phyloP scores from a whole-genome alignment of 768 basidiomycete genomes.

The Gymnopilus dilepis region DNA sequence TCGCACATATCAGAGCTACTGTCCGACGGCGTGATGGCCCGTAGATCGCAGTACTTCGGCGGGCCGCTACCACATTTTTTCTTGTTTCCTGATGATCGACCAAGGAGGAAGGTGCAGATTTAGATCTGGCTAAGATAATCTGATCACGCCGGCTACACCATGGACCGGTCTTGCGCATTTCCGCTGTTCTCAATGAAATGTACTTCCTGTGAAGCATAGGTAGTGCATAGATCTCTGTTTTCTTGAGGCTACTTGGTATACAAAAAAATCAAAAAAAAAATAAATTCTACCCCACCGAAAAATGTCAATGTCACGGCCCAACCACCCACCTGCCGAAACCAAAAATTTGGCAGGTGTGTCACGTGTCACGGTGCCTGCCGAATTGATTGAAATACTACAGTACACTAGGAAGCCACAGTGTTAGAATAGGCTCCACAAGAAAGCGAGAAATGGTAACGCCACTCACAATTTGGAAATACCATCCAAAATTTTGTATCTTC shows the following conservation, averaged over 20 bases:
- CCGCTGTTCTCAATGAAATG: background rate
- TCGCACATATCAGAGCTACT: too few species aligned
- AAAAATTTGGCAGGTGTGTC: constrained; percentile 19
- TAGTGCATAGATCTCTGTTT: too few species aligned
- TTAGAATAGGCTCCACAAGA: too few species aligned
- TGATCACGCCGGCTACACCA: background rate
- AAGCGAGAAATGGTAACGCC: too few species aligned
- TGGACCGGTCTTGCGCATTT: background rate
- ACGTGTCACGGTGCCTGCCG: constrained; percentile 23
- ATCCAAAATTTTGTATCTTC: too few species aligned
- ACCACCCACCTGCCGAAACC: constrained; percentile 10
- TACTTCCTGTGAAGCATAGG: background rate
- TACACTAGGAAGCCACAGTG: too few species aligned
- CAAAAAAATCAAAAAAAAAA: background rate
- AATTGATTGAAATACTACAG: constrained; percentile 26
- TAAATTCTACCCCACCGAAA: background rate
- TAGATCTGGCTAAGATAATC: background rate
- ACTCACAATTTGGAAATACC: too few species aligned
- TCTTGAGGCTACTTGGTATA: too few species aligned
- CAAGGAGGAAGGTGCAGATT: background rate
- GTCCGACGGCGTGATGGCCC: too few species aligned
- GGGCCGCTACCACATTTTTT: too few species aligned
- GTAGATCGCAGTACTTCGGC: too few species aligned
- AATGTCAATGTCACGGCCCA: constrained; percentile 8
- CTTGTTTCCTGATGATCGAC: too few species aligned